Base-by-base conservation (phyloP, 345 rosid species). In the Melastoma malabathricum region DNA sequence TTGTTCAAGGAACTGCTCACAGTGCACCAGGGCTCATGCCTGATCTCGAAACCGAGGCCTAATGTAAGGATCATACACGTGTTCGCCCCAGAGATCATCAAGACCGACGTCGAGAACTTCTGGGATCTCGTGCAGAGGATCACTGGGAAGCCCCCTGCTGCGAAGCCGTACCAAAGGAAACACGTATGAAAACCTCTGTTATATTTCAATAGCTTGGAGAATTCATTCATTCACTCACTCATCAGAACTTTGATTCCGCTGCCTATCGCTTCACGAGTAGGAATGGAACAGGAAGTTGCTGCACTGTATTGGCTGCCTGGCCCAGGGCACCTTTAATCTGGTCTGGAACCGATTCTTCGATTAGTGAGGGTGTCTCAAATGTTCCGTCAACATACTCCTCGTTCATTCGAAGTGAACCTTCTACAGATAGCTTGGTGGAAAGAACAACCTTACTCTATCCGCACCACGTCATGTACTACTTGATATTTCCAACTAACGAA, bases 61-160 rank as follows among this genome's bases (percentile, higher is more conserved):
- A 80, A 79, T 72, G 75, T 87, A 10, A 76, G 95, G 18, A 82
- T 92, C 23, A 77, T 87, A 58, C 96, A 92, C 77, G 75, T 86
- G 63, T 80, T 78, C 67, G 93, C 92, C 25, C 98, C 98, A 13
- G 95, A 86, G 73, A 84, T 92, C 72, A 92, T 87, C 82, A 79
- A 84, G 64, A 87, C 96, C 16, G 96, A 87, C 64, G 93, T 66
- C 13, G 85, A 79, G 6, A 87, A 80, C 77, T 92, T 92, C 64
- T 63, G 93, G 45, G 97, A 84, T 62, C 71, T 92, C 29, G 98
- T 92, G 7, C 98, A 87, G 48, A 69, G 83, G 56, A 95, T 92
- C 58, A 92, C 98, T 0, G 97, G 96, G 10, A 87, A 84, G 59
- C 95, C 95, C 39, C 74, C 10, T 59, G 51, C 43, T 56, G 59